Conservation (phyloP, 2,329 filamentous ascomycete genomes). For the Neocatenulostroma microsporum region DNA sequence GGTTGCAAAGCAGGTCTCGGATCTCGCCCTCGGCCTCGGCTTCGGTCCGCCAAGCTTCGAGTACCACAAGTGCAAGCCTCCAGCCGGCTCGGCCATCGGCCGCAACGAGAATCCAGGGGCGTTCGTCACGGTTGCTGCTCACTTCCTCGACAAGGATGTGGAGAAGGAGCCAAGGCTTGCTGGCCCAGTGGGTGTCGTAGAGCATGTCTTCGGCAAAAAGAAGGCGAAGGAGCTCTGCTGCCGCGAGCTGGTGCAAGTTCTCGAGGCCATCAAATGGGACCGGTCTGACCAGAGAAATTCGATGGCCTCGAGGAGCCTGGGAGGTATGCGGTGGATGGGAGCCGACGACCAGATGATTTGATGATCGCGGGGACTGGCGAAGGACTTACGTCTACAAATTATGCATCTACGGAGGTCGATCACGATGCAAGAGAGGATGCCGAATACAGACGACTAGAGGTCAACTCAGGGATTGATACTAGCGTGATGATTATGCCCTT, state of each 20-base stretch:
- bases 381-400: no score
- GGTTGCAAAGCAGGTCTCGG: slow-evolving; percentile 15
- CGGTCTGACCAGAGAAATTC: no score
- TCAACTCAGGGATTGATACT: no score
- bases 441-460: no score
- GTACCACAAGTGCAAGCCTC: slow-evolving; percentile 4
- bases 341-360: no score
- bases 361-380: no score
- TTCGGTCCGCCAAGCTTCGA: slow-evolving; percentile 19
- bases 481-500: no score
- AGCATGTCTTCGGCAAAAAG: slow-evolving; percentile 41
- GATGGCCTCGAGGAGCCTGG: no score
- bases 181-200: slow-evolving; percentile 35
- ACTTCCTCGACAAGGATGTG: slow-evolving; percentile 24
- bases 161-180: slow-evolving; percentile 20
- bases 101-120: slow-evolving; percentile 3
- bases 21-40: slow-evolving; percentile 17
- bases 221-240: slow-evolving; percentile 44
- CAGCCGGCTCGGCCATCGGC: slow-evolving; percentile 5
- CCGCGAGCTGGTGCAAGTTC: slow-evolving; percentile 31
- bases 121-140: slow-evolving; percentile 32
- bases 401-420: no score
- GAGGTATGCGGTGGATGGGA: no score
- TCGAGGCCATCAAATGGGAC: slow-evolving; percentile 30
- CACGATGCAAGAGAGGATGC: no score